Conservation (phyloP, 2,329 filamentous ascomycete species). For the Aspergillus arachidicola region DNA sequence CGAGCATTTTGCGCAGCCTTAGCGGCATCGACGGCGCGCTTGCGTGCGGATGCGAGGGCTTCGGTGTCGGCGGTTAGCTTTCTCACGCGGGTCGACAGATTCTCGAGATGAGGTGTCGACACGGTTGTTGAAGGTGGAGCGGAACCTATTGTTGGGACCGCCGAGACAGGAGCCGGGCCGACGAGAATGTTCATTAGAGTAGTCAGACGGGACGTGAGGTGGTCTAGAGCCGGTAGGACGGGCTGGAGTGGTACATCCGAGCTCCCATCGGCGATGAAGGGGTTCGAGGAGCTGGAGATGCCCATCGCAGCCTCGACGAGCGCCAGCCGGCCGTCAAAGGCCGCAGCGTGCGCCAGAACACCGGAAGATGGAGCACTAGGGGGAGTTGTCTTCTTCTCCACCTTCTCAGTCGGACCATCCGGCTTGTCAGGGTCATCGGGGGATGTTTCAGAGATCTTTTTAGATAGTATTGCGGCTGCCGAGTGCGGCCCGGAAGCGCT, state of each 20-base stretch:
- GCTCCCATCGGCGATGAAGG: slow-evolving; percentile 52
- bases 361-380: slow-evolving; percentile 41
- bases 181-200: slow-evolving; percentile 62
- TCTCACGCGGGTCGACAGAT: slow-evolving; percentile 45
- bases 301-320: slow-evolving; percentile 81
- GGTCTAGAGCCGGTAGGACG: slow-evolving; percentile 79
- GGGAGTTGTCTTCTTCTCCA: slow-evolving; percentile 5
- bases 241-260: slow-evolving; percentile 58
- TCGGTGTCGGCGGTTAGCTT: slow-evolving; percentile 50
- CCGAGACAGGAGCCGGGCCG: slow-evolving; percentile 35
- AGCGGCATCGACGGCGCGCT: slow-evolving; percentile 45
- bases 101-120: slow-evolving; percentile 47
- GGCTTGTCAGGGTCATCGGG: slow-evolving; percentile 10
- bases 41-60: slow-evolving; percentile 45
- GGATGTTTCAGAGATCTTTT: slow-evolving; percentile 30
- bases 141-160: slow-evolving; percentile 24
- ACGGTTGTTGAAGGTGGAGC: slow-evolving; percentile 28
- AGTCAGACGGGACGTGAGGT: slow-evolving; percentile 77
- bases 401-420: slow-evolving; percentile 13
- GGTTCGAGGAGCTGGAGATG: slow-evolving; percentile 68
- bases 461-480: slow-evolving; percentile 39
- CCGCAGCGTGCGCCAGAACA: slow-evolving; percentile 75
- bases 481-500: slow-evolving; percentile 28
- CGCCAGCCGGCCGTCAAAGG: slow-evolving; percentile 81
- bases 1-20: slow-evolving; percentile 45